Evolutionary conservation across 139 green algal species (phyloP).

Genomic region (Chlamydomonas sp.): DNA sequence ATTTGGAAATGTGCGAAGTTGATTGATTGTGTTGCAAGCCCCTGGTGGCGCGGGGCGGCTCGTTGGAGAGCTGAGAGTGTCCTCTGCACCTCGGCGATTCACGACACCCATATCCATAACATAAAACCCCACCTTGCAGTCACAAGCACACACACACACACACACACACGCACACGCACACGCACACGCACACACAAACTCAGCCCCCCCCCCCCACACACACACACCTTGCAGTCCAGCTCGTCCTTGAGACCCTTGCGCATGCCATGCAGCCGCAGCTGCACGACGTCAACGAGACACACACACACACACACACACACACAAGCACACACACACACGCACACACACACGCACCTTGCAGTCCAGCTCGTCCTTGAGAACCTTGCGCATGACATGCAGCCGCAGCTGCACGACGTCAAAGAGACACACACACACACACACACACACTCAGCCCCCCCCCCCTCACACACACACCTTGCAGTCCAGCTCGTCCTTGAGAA

Average conservation of each 20-base stretch:
- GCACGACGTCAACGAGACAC: conserved; percentile 30
- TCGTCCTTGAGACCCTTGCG: conserved; percentile 18
- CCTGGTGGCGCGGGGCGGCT: too few relatives aligned
- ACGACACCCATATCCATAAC: too few relatives aligned
- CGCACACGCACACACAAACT: too few relatives aligned
- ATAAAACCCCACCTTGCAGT: neutral
- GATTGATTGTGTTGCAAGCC: neutral
- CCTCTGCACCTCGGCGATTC: too few relatives aligned
- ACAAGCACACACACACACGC: too few relatives aligned
- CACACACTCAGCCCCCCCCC: too few relatives aligned
- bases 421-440: too few relatives aligned
- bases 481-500: conserved; percentile 26
- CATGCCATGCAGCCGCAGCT: conserved; percentile 28
- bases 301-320: too few relatives aligned
- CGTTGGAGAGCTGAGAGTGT: too few relatives aligned
- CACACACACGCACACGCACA: neutral
- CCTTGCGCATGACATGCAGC: conserved; percentile 23
- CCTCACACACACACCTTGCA: too few relatives aligned
- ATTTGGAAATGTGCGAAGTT: neutral
- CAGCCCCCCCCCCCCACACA: neutral
- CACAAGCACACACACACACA: neutral
- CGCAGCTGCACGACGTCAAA: conserved; percentile 33
- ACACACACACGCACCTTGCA: conserved; percentile 16
- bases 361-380: too few relatives aligned
- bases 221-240: conserved; percentile 26